Percentiles rank a stretch among this genome's conserved stretches.
phyloP scores from a whole-genome alignment of 768 basidiomycete species.

The Phaeotremella skinneri region DNA sequence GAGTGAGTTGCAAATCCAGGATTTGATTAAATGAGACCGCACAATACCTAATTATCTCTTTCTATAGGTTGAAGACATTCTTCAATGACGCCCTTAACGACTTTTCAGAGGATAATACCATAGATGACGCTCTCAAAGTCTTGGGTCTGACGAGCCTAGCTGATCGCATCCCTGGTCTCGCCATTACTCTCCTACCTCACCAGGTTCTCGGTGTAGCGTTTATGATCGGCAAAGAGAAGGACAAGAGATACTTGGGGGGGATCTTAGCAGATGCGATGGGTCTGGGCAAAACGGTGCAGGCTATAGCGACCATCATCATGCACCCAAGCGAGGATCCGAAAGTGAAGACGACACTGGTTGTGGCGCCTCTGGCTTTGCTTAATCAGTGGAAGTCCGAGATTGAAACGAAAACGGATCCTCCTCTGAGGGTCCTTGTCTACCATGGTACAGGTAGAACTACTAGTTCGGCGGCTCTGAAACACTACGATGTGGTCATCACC shows the following conservation, averaged over 20 bases:
- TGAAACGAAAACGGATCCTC: slow-evolving; percentile 59
- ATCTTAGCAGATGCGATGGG: slow-evolving; percentile 70
- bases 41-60: too few relatives aligned
- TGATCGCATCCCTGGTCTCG: slow-evolving; percentile 61
- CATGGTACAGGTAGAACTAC: slow-evolving; percentile 62
- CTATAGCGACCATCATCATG: slow-evolving; percentile 66
- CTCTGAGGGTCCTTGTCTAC: slow-evolving; percentile 61
- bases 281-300: slow-evolving; percentile 31
- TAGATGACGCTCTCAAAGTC: slow-evolving; percentile 60
- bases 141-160: slow-evolving; percentile 59
- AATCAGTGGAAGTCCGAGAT: slow-evolving; percentile 69
- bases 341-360: slow-evolving; percentile 66
- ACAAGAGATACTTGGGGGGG: slow-evolving; percentile 37
- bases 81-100: slow-evolving; percentile 40
- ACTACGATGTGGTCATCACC: slow-evolving; percentile 69
- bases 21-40: too few relatives aligned
- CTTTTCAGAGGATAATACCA: slow-evolving; percentile 56
- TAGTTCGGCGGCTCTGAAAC: slow-evolving; percentile 57
- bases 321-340: slow-evolving; percentile 58
- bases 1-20: slow-evolving; percentile 9
- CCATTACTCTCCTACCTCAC: slow-evolving; percentile 65
- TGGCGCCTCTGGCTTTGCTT: slow-evolving; percentile 66
- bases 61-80: slow-evolving; percentile 20
- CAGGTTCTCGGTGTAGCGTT: slow-evolving; percentile 72
- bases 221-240: slow-evolving; percentile 61